Evolutionary conservation across 805 yeast species (phyloP).

Genomic region (Candida michaelii): DNA sequence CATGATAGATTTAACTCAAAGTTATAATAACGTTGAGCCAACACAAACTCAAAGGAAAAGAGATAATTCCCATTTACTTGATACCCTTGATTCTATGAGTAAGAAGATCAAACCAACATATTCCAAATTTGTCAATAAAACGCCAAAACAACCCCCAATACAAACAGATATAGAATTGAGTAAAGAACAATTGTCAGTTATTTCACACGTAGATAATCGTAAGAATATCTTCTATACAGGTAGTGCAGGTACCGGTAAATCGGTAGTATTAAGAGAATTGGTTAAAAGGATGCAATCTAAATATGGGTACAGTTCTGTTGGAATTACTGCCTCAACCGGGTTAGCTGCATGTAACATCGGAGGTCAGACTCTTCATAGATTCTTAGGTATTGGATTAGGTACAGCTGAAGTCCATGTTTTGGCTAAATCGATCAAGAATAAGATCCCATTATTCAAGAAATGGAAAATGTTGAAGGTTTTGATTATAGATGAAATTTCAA

Average conservation of each 20-base stretch:
- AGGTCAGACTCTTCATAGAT: slow-evolving; percentile 84
- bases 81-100: slow-evolving; percentile 6
- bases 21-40: neutral
- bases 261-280: slow-evolving; percentile 63
- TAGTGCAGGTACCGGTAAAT: slow-evolving; percentile 87
- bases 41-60: neutral
- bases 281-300: slow-evolving; percentile 51
- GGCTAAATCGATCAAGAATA: slow-evolving; percentile 48
- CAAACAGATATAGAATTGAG: slow-evolving; percentile 18
- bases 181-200: slow-evolving; percentile 47
- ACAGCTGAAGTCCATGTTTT: slow-evolving; percentile 47
- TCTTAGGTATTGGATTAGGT: slow-evolving; percentile 85
- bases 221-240: slow-evolving; percentile 74
- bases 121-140: neutral
- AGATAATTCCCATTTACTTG: slow-evolving; percentile 1
- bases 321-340: slow-evolving; percentile 95
- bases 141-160: neutral
- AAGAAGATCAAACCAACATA: slow-evolving; percentile 8
- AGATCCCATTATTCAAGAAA: slow-evolving; percentile 40
- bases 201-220: slow-evolving; percentile 48
- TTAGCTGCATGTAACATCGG: slow-evolving; percentile 93
- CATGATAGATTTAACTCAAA: slow-evolving; percentile 5
- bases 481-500: slow-evolving; percentile 89
- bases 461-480: slow-evolving; percentile 74
- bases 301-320: slow-evolving; percentile 53